These are phyloP conservation scores for Cladobotryum protrusum DNA, from an alignment of 2,329 filamentous ascomycete genomes.

Conservation along the genomic window DNA sequence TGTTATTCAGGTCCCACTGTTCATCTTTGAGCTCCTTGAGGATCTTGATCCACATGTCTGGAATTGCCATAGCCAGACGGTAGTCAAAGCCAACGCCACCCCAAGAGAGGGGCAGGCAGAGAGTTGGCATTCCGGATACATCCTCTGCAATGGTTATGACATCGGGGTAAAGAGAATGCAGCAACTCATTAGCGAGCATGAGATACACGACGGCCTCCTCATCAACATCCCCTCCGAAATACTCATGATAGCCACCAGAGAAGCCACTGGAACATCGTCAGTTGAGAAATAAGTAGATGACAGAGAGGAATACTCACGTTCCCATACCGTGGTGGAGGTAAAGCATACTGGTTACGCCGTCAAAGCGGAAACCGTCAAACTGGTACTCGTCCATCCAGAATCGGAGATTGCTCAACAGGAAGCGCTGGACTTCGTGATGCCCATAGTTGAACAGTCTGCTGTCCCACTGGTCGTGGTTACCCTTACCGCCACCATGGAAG, in stretches of 20 bases:
- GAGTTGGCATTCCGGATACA: conserved; percentile 96
- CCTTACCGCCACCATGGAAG: conserved; percentile 82
- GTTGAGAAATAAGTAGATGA: not conserved
- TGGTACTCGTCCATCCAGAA: conserved; percentile 99
- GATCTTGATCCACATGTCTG: conserved; percentile 99
- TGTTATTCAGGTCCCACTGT: conserved; percentile 82
- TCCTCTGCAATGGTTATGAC: conserved; percentile 92
- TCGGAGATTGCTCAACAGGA: conserved; percentile 86
- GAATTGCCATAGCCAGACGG: conserved; percentile 92
- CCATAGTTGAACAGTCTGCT: conserved; percentile 97
- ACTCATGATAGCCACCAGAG: conserved; percentile 96
- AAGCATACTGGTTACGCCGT: conserved; percentile 97
- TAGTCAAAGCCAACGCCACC: conserved; percentile 97
- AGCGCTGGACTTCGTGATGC: conserved; percentile 88
- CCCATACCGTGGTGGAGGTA: conserved; percentile 95
- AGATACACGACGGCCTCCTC: conserved; percentile 92
- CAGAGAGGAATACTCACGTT: conserved; percentile 55
- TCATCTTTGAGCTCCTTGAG: conserved; percentile 88
- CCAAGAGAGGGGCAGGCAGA: conserved; percentile 77
- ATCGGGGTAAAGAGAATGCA: conserved; percentile 83
- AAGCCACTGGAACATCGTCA: conserved; percentile 61
- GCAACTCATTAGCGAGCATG: conserved; percentile 93
- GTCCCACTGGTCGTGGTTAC: conserved; percentile 90
- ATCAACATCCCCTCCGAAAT: conserved; percentile 84
- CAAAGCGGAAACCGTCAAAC: conserved; percentile 96